Conservation (phyloP, 805 yeast genomes). For the Myxozyma lipomycoides region DNA sequence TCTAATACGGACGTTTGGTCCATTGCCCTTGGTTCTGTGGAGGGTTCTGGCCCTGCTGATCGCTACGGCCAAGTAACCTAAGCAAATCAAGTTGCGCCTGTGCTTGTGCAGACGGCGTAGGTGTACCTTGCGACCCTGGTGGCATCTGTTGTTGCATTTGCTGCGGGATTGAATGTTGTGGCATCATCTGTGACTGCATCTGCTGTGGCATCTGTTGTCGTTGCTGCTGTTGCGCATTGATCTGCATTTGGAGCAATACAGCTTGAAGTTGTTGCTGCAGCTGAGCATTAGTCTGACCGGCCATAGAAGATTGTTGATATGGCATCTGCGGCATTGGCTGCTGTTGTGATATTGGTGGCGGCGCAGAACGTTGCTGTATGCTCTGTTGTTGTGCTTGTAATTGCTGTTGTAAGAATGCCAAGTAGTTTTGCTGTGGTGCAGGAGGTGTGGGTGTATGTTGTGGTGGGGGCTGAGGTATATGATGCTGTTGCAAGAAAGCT, state of each 20-base stretch:
- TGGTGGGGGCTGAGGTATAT: neutral
- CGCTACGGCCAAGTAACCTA: slow-evolving; percentile 10
- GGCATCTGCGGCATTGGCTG: slow-evolving; percentile 9
- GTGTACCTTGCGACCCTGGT: neutral
- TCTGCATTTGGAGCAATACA: slow-evolving; percentile 17
- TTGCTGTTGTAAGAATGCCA: slow-evolving; percentile 13
- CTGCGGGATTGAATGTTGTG: neutral
- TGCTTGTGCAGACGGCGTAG: slow-evolving; percentile 18
- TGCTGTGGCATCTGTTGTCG: slow-evolving; percentile 4
- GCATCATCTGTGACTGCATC: slow-evolving; percentile 6
- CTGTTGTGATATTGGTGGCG: slow-evolving; percentile 9
- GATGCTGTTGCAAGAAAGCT: slow-evolving; percentile 17
- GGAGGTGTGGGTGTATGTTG: slow-evolving; percentile 1
- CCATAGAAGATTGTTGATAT: slow-evolving; percentile 4
- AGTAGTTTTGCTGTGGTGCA: neutral
- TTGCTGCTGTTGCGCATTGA: slow-evolving; percentile 1
- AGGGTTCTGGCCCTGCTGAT: slow-evolving; percentile 4
- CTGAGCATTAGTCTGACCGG: slow-evolving; percentile 14
- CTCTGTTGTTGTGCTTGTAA: slow-evolving; percentile 8
- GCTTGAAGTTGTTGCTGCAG: slow-evolving; percentile 22
- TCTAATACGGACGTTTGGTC: neutral
- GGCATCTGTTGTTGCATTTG: slow-evolving; percentile 3
- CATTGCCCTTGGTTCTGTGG: neutral
- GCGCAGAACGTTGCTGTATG: slow-evolving; percentile 7
- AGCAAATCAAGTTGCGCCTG: slow-evolving; percentile 23